Percentiles rank a stretch among this genome's conserved stretches.
These are phyloP conservation scores for Secale cereale DNA, from an alignment of 176 grass and related monocot species.

Conservation along the genomic window DNA sequence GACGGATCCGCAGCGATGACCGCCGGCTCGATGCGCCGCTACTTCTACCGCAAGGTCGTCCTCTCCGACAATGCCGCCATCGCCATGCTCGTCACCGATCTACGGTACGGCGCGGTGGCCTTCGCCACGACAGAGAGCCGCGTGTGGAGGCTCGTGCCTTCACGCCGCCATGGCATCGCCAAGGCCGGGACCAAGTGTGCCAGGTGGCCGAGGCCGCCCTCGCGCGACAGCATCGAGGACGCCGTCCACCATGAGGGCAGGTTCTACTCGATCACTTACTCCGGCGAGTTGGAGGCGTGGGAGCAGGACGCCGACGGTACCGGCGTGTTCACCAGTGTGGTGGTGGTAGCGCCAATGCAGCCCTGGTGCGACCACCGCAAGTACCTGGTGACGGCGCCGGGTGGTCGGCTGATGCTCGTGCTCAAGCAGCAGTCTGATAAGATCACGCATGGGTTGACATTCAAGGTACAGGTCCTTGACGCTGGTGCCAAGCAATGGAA, in stretches of 20 bases:
- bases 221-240: neutral
- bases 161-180: no score
- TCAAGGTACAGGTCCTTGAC: no score
- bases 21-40: neutral
- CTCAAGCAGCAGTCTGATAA: neutral
- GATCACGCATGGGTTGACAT: no score
- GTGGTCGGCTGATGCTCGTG: neutral
- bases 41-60: neutral
- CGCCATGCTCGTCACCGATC: neutral
- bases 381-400: neutral
- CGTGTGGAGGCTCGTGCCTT: no score
- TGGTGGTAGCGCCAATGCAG: neutral
- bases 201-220: neutral
- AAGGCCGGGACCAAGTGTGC: no score
- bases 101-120: neutral
- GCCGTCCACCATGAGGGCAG: neutral
- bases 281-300: neutral
- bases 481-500: neutral
- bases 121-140: neutral
- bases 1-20: neutral
- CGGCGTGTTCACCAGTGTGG: neutral
- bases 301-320: neutral
- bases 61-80: neutral
- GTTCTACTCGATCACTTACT: neutral
- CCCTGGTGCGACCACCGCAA: neutral